phyloP scores from a whole-genome alignment of 148 eudicot genomes.

The Vaccinium myrtillus region DNA sequence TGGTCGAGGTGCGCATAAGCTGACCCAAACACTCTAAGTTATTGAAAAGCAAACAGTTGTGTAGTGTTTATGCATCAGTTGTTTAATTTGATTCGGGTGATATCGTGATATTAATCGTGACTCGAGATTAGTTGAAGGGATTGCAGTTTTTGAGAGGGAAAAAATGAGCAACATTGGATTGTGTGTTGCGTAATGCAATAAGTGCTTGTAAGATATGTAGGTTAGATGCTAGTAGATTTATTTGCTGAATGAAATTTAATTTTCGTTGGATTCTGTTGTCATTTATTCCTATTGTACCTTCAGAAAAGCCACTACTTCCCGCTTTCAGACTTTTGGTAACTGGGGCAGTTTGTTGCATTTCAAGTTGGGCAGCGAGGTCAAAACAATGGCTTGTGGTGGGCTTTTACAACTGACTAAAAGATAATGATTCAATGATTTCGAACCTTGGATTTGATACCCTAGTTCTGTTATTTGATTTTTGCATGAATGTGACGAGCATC shows the following conservation, averaged over 20 bases:
- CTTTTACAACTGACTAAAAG: not conserved
- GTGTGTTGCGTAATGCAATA: not conserved
- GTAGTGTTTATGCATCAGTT: not conserved
- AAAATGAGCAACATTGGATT: not conserved
- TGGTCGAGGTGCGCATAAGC: not conserved
- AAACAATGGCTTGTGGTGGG: not conserved
- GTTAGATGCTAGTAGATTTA: not conserved
- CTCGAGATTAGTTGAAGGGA: not conserved
- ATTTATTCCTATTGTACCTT: not conserved
- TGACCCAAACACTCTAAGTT: not conserved
- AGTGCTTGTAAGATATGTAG: not conserved
- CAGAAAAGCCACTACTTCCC: not conserved
- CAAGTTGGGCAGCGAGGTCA: not conserved
- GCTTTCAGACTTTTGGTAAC: not conserved
- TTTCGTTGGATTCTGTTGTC: not conserved
- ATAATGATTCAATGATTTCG: not conserved
- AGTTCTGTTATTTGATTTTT: not conserved
- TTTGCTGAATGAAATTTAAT: not conserved
- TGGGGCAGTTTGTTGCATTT: not conserved
- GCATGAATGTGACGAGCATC: too few relatives aligned
- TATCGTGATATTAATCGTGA: not conserved
- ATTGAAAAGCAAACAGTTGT: too few relatives aligned
- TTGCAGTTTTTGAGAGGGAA: not conserved
- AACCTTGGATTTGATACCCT: not conserved
- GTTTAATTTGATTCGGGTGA: not conserved